Evolutionary conservation across 2,329 filamentous ascomycete species (phyloP).

Genomic region (Nemania serpens): DNA sequence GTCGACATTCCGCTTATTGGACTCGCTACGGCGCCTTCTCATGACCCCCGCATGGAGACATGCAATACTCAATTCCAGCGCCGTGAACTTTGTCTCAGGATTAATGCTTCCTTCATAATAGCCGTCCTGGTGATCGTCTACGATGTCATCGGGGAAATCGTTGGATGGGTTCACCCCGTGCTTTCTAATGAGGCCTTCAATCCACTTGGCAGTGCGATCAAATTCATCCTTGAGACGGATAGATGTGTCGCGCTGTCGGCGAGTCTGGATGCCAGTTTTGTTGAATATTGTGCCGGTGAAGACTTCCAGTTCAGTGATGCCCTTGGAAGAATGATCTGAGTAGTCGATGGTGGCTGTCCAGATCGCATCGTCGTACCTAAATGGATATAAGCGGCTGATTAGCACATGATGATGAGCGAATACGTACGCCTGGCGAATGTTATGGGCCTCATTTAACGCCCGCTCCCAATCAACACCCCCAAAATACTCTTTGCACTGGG

Average conservation of each 20-base stretch:
- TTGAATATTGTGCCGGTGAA: slow-evolving; percentile 62
- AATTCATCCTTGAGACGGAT: slow-evolving; percentile 58
- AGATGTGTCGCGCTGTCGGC: slow-evolving; percentile 57
- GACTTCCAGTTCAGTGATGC: slow-evolving; percentile 56
- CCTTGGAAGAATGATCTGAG: slow-evolving; percentile 51
- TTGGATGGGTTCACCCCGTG: slow-evolving; percentile 19
- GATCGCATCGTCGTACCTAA: slow-evolving; percentile 54
- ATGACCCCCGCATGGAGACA: slow-evolving; percentile 35
- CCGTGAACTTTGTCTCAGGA: slow-evolving; percentile 11
- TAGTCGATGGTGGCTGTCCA: slow-evolving; percentile 48
- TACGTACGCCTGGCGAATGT: slow-evolving; percentile 53
- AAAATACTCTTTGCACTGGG: slow-evolving; percentile 37
- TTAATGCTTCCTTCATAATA: neutral
- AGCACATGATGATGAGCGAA: neutral
- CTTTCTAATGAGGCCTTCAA: slow-evolving; percentile 45
- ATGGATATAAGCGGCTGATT: neutral
- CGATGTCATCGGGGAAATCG: slow-evolving; percentile 13
- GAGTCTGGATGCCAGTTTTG: slow-evolving; percentile 53
- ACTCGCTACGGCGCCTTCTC: neutral
- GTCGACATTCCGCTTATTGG: slow-evolving; percentile 19
- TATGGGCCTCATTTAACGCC: slow-evolving; percentile 46
- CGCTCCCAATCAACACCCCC: slow-evolving; percentile 43
- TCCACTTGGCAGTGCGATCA: slow-evolving; percentile 51
- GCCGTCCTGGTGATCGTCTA: slow-evolving; percentile 5
- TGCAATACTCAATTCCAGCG: slow-evolving; percentile 40